phyloP scores from a whole-genome alignment of 106 monocot genomes.

The Apostasia ramifera region DNA sequence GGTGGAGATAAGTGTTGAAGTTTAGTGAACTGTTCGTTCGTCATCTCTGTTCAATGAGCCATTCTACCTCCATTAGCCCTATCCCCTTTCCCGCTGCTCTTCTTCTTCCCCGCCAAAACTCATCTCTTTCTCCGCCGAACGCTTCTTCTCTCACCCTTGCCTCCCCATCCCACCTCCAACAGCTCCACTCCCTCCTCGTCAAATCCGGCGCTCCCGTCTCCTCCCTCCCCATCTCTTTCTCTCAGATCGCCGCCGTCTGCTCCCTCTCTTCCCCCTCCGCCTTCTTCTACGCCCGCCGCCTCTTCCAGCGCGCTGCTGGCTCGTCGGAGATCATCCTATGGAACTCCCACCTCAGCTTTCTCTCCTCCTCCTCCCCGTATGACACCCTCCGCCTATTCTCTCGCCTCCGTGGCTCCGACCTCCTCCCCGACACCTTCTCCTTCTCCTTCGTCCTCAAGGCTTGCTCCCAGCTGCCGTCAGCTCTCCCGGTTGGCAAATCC shows the following conservation, averaged over 20 bases:
- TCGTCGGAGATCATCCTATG: slow-evolving; percentile 31
- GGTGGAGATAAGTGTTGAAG: too few species aligned
- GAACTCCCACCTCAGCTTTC: slow-evolving; percentile 53
- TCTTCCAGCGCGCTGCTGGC: slow-evolving; percentile 16
- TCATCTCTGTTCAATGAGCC: background rate
- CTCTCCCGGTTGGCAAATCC: slow-evolving; percentile 14
- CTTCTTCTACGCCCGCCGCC: slow-evolving; percentile 31
- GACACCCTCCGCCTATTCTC: slow-evolving; percentile 42
- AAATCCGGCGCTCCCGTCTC: slow-evolving; percentile 34
- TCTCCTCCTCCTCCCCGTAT: slow-evolving; percentile 20
- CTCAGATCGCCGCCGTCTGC: slow-evolving; percentile 25
- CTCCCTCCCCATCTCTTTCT: slow-evolving; percentile 24
- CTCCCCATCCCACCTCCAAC: slow-evolving; percentile 37
- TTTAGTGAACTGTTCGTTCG: too few species aligned
- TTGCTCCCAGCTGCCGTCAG: slow-evolving; percentile 15
- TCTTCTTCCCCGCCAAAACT: background rate
- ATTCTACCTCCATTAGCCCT: background rate
- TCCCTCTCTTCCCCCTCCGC: slow-evolving; percentile 27
- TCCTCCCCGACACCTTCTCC: slow-evolving; percentile 44
- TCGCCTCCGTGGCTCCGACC: slow-evolving; percentile 21
- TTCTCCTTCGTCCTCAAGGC: slow-evolving; percentile 55
- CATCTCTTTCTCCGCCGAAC: background rate
- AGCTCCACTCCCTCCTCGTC: slow-evolving; percentile 51
- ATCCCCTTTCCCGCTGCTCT: too few species aligned
- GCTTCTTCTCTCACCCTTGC: background rate